Conservation (phyloP, 2,329 filamentous ascomycete species). For the Talaromyces sp. region DNA sequence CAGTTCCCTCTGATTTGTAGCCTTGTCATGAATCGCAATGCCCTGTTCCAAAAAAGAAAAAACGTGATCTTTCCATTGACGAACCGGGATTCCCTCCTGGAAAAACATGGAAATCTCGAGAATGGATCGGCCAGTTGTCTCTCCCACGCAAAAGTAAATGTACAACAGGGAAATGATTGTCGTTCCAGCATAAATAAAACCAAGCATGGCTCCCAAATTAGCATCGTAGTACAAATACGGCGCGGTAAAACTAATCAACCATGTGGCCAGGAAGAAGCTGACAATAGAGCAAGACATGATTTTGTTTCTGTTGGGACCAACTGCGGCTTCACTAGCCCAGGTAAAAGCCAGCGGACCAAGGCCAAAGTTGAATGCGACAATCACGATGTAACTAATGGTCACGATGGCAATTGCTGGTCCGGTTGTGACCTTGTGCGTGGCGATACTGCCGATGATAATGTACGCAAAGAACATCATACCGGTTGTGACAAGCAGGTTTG, state of each 20-base stretch:
- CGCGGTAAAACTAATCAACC: slow-evolving; percentile 27
- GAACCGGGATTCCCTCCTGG: slow-evolving; percentile 27
- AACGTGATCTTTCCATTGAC: slow-evolving; percentile 20
- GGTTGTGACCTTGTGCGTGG: slow-evolving; percentile 25
- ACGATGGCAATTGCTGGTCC: slow-evolving; percentile 30
- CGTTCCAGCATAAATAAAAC: slow-evolving; percentile 29
- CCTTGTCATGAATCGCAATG: background rate
- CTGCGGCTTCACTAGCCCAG: slow-evolving; percentile 43
- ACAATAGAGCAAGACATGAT: slow-evolving; percentile 40
- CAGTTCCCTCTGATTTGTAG: background rate
- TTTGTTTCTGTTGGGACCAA: slow-evolving; percentile 45
- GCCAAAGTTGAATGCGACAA: slow-evolving; percentile 43
- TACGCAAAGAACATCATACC: slow-evolving; percentile 36
- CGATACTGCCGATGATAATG: slow-evolving; percentile 39
- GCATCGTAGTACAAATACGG: slow-evolving; percentile 31
- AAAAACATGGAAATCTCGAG: slow-evolving; percentile 36
- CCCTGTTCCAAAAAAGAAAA: background rate
- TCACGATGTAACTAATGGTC: slow-evolving; percentile 38
- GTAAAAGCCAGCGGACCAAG: slow-evolving; percentile 39
- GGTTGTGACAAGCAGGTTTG: slow-evolving; percentile 34
- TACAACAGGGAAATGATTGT: slow-evolving; percentile 22
- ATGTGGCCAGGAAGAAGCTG: slow-evolving; percentile 33
- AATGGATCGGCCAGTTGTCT: slow-evolving; percentile 31
- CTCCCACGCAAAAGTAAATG: slow-evolving; percentile 37
- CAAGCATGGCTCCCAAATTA: slow-evolving; percentile 26